Conservation (phyloP, 768 basidiomycete genomes). For the Auricularia cornea region DNA sequence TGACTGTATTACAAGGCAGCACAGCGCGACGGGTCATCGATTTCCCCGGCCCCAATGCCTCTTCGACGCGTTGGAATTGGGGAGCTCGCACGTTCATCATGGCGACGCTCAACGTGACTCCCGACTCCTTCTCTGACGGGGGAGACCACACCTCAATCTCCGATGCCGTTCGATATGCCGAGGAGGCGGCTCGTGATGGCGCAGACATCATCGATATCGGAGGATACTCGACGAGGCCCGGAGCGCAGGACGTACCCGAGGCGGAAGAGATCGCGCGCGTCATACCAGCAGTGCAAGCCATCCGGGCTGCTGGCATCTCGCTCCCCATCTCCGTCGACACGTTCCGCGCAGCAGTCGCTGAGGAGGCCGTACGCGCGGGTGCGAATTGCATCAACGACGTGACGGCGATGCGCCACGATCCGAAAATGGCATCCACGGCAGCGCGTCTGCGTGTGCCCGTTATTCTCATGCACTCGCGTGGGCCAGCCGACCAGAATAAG, state of each 20-base stretch:
- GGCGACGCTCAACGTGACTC: constrained; percentile 89
- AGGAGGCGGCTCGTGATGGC: constrained; percentile 41
- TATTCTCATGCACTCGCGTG: constrained; percentile 90
- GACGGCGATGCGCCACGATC: constrained; percentile 53
- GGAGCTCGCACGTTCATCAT: constrained; percentile 58
- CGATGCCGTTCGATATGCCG: constrained; percentile 46
- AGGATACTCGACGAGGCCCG: constrained; percentile 87
- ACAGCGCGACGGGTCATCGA: constrained; percentile 46
- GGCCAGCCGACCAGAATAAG: constrained; percentile 71
- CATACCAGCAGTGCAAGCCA: constrained; percentile 55
- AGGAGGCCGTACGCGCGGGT: constrained; percentile 65
- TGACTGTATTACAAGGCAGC: constrained; percentile 24
- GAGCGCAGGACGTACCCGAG: constrained; percentile 52
- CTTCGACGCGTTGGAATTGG: constrained; percentile 8
- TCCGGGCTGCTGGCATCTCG: constrained; percentile 32
- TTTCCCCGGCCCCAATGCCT: constrained; percentile 22
- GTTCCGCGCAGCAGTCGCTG: constrained; percentile 75
- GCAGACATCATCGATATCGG: constrained; percentile 86
- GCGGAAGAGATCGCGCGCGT: constrained; percentile 71
- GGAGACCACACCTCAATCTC: constrained; percentile 43
- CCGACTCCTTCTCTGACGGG: constrained; percentile 96
- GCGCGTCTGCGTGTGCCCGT: constrained; percentile 65
- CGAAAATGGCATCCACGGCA: constrained; percentile 57
- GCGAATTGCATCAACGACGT: constrained; percentile 96
- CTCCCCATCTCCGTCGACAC: constrained; percentile 78